These are phyloP conservation scores for Simmondsia chinensis DNA, from an alignment of 148 eudicot genomes.

Conservation along the genomic window DNA sequence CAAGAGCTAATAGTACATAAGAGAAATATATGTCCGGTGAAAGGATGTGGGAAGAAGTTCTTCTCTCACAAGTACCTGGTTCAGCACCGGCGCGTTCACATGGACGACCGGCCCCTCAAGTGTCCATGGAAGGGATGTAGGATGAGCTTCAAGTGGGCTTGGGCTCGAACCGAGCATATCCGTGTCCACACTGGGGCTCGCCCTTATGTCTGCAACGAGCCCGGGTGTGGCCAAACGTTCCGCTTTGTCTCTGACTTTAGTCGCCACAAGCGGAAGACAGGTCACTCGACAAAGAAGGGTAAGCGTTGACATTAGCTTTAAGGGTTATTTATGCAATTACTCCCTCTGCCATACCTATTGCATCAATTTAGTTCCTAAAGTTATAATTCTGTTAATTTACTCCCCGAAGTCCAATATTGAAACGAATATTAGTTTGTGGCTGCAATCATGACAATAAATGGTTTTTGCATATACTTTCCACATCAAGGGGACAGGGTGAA, in stretches of 20 bases:
- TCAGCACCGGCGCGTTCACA: slow-evolving; percentile 90
- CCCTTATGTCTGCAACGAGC: slow-evolving; percentile 66
- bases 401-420: too few relatives aligned
- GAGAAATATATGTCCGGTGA: slow-evolving; percentile 69
- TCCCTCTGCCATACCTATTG: too few relatives aligned
- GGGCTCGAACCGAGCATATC: slow-evolving; percentile 98
- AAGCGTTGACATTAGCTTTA: slow-evolving; percentile 12
- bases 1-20: slow-evolving; percentile 64
- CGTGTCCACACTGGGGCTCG: slow-evolving; percentile 95
- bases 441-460: too few relatives aligned
- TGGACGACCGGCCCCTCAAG: slow-evolving; percentile 84
- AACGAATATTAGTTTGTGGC: too few relatives aligned
- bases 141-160: slow-evolving; percentile 98
- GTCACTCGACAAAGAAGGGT: slow-evolving; percentile 66
- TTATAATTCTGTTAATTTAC: too few relatives aligned
- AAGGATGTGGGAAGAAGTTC: slow-evolving; percentile 87
- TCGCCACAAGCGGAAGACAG: slow-evolving; percentile 98
- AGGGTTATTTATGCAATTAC: too few relatives aligned
- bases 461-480: too few relatives aligned
- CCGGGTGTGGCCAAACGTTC: slow-evolving; percentile 91
- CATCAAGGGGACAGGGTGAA: too few relatives aligned
- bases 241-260: slow-evolving; percentile 97
- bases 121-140: slow-evolving; percentile 99
- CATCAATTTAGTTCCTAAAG: too few relatives aligned
- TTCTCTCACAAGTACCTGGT: slow-evolving; percentile 94